These are phyloP conservation scores for Eimeria mitis DNA, from an alignment of 169 alveolate species.

Conservation along the genomic window DNA sequence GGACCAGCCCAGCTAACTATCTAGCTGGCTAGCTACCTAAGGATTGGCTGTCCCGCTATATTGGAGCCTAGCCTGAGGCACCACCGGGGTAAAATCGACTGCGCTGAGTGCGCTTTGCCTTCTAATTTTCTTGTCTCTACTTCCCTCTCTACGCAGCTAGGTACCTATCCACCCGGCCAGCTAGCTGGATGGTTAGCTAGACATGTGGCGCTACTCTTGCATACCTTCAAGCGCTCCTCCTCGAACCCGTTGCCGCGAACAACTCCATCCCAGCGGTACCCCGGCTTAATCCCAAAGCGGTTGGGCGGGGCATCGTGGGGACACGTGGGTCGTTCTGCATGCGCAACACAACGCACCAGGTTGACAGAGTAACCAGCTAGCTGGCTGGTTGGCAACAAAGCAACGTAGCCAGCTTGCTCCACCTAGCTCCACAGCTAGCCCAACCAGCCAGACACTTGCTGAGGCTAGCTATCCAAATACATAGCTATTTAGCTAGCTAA, in stretches of 20 bases:
- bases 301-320: conserved; percentile 88
- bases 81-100: neutral
- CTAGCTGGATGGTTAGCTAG: neutral
- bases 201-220: neutral
- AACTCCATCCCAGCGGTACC: conserved; percentile 96
- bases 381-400: neutral
- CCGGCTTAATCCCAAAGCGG: conserved; percentile 93
- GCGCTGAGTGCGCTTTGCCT: neutral
- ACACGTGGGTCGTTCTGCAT: conserved; percentile 86
- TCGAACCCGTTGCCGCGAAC: conserved; percentile 94
- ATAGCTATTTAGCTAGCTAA: too few species aligned
- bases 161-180: neutral
- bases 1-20: neutral
- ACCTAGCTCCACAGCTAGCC: too few species aligned
- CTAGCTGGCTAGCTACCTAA: neutral
- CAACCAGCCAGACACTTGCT: too few species aligned
- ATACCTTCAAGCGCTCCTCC: conserved; percentile 78
- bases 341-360: neutral
- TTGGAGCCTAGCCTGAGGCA: neutral
- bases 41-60: neutral
- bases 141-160: neutral
- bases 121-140: neutral
- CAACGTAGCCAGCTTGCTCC: neutral
- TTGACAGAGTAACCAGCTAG: neutral
- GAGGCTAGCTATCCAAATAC: too few species aligned